Base-by-base conservation (phyloP, 2,329 filamentous ascomycete species). In the Colletotrichum sansevieriae region DNA sequence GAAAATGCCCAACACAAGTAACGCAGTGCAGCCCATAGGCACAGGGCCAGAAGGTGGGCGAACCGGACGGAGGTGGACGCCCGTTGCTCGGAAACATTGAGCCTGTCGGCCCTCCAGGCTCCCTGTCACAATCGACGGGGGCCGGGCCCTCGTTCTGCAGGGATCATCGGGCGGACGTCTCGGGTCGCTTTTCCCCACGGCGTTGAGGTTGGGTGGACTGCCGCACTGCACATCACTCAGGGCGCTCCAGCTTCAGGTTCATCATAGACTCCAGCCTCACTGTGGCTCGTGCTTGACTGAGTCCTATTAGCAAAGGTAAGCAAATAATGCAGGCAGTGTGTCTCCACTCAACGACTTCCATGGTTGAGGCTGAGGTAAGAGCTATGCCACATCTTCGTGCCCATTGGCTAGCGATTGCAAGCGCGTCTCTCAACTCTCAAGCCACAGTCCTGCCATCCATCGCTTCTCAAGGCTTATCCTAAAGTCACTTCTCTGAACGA, bases 1-100 rank as follows among this genome's bases (percentile, higher is more conserved):
- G 37, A 39, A 4, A 15, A 39, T 12, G 44, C 37, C 57, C 59
- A 63, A 63, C 59, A 29, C 43, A 29, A 6, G 22, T 20, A 46
- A n/a, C 15, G 13, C 29, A 22, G 59, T 18, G 59, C 51, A 55
- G 41, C 13, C 43, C 52, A 44, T 54, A 39, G 37, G 11, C 37
- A 39, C 37, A 33, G n/a, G 18, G 47, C 52, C 51, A 58, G 58
- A 57, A 18, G 59, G 64, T 29, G 20, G 20, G 37, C 35, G 51
- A 59, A 15, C 60, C 64, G 39, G 58, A 54, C 41, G 39, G 65
- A 52, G 43, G 61, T 68, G 61, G 65, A 43, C 54, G 54, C 65
- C 65, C 65, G 65, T 68, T 68, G 65, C 65, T 63, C 65, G 65
- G 65, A 64, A 68, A 68, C 65, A 68, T 52, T 56, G 59, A 37